Evolutionary conservation across 2,329 filamentous ascomycete species (phyloP).

Genomic region (Chalaropsis ovoidea): DNA sequence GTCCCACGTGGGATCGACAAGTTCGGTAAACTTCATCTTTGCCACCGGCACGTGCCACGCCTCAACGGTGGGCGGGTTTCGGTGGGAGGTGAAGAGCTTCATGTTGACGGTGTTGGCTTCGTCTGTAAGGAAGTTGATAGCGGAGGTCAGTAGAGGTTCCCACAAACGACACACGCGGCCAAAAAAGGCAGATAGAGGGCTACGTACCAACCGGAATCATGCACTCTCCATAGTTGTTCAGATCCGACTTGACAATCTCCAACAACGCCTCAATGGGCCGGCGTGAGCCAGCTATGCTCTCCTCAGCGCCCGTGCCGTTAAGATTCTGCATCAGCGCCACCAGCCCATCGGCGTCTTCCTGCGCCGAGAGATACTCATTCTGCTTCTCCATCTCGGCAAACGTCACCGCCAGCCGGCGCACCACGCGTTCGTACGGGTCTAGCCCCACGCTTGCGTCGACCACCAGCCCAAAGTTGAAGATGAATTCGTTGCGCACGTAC

Average conservation of each 20-base stretch:
- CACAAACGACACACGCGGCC: background rate
- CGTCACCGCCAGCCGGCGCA: slow-evolving; percentile 71
- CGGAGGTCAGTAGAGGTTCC: background rate
- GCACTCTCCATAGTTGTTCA: slow-evolving; percentile 96
- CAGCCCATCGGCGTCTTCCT: slow-evolving; percentile 35
- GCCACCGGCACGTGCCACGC: slow-evolving; percentile 84
- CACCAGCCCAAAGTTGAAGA: slow-evolving; percentile 93
- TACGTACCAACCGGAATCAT: slow-evolving; percentile 86
- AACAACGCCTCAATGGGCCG: slow-evolving; percentile 73
- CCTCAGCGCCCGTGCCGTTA: slow-evolving; percentile 18
- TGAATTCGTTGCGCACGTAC: slow-evolving; percentile 90
- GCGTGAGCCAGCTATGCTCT: slow-evolving; percentile 31
- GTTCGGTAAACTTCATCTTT: slow-evolving; percentile 53
- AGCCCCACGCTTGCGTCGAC: slow-evolving; percentile 58
- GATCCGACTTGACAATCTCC: slow-evolving; percentile 69
- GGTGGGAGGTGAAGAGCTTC: slow-evolving; percentile 81
- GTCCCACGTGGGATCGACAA: slow-evolving; percentile 62
- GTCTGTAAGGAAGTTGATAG: slow-evolving; percentile 41
- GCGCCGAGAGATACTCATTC: slow-evolving; percentile 65
- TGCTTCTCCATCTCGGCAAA: slow-evolving; percentile 90
- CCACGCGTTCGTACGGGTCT: slow-evolving; percentile 71
- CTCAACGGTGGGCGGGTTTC: slow-evolving; percentile 64
- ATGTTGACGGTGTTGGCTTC: slow-evolving; percentile 92
- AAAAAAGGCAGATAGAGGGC: background rate
- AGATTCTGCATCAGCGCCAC: slow-evolving; percentile 30